Percentiles rank a stretch among this genome's conserved stretches.
phyloP scores from a whole-genome alignment of 495 filamentous ascomycete genomes.

The Hypomontagnella submonticulosa region DNA sequence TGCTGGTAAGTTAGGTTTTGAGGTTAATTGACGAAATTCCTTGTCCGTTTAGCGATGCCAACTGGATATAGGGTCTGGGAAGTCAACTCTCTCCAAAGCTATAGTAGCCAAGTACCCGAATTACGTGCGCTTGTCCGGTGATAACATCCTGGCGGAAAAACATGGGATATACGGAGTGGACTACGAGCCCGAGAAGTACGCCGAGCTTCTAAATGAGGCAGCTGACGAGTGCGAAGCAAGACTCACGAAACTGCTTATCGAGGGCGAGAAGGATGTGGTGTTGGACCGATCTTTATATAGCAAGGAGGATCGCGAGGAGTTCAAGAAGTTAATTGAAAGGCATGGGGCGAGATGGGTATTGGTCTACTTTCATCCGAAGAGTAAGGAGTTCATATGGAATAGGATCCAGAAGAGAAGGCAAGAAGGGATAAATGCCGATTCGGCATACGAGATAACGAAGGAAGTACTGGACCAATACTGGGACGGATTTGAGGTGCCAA shows the following conservation, averaged over 20 bases:
- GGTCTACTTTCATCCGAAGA: constrained; percentile 46
- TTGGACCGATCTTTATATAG: constrained; percentile 53
- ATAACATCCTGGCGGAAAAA: constrained; percentile 46
- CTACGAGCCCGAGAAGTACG: constrained; percentile 49
- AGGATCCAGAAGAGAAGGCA: constrained; percentile 47
- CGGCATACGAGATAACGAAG: constrained; percentile 50
- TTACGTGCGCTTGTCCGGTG: constrained; percentile 47
- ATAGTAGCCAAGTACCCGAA: constrained; percentile 28
- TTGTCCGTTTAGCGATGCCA: not conserved
- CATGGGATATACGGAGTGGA: constrained; percentile 52
- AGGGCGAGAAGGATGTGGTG: constrained; percentile 41
- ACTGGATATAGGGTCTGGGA: constrained; percentile 28
- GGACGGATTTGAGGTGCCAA: constrained; percentile 53
- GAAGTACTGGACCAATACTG: constrained; percentile 52
- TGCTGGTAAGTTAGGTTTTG: constrained; percentile 37
- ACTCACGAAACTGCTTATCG: constrained; percentile 39
- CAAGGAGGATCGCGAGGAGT: constrained; percentile 48
- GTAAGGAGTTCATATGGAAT: constrained; percentile 48
- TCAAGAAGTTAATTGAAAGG: constrained; percentile 46
- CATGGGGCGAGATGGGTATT: constrained; percentile 50
- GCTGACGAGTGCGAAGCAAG: constrained; percentile 30
- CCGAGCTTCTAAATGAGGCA: constrained; percentile 49
- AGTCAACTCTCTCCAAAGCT: constrained; percentile 36
- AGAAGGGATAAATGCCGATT: constrained; percentile 50
- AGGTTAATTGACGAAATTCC: too few relatives aligned